Percentiles rank a stretch among this genome's conserved stretches.
phyloP scores from a whole-genome alignment of 1,284 basidiomycete species.

The Ustilago loliicola region DNA sequence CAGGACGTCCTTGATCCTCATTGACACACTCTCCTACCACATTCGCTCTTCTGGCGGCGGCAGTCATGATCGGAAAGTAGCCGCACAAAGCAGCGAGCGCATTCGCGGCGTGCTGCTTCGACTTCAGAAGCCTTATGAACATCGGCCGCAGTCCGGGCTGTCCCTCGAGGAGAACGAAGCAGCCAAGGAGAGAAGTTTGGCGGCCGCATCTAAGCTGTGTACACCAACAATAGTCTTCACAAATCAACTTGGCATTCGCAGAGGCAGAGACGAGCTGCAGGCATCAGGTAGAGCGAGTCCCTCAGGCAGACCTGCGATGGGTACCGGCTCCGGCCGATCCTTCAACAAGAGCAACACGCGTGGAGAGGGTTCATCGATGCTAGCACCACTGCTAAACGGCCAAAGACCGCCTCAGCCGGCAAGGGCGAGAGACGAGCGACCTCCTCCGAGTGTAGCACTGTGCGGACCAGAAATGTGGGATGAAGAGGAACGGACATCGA shows the following conservation, averaged over 20 bases:
- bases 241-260: constrained; percentile 42
- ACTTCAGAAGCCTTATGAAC: constrained; percentile 40
- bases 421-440: constrained; percentile 27
- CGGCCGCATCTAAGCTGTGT: constrained; percentile 32
- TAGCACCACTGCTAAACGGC: constrained; percentile 39
- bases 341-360: constrained; percentile 7
- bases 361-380: constrained; percentile 25
- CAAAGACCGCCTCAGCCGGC: constrained; percentile 25
- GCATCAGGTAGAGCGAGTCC: constrained; percentile 20
- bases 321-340: constrained; percentile 1
- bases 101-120: constrained; percentile 34
- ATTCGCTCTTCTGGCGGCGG: constrained; percentile 25
- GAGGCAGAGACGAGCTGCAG: constrained; percentile 18
- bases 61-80: constrained; percentile 33
- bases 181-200: constrained; percentile 5
- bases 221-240: constrained; percentile 44
- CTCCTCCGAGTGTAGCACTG: constrained; percentile 41
- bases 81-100: constrained; percentile 23
- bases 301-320: constrained; percentile 3
- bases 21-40: constrained; percentile 48
- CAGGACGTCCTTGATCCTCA: constrained; percentile 37
- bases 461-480: constrained; percentile 47
- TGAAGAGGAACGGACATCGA: constrained; percentile 12
- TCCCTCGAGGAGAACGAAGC: constrained; percentile 13
- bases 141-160: constrained; percentile 9